Base-by-base conservation (phyloP, 805 yeast species). In the Myxozyma sirexii region DNA sequence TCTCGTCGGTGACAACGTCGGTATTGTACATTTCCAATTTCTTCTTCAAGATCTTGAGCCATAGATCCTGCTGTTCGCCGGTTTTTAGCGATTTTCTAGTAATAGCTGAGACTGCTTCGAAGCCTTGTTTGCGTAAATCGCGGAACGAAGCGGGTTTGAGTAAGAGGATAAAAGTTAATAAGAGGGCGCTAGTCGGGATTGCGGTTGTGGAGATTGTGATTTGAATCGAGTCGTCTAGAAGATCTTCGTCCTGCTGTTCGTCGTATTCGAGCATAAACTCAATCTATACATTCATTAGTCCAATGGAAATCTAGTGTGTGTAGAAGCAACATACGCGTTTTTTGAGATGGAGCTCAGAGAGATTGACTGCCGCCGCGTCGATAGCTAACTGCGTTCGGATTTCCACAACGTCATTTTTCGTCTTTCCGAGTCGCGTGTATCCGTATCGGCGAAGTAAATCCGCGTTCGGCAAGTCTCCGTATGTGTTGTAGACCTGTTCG, bases 401-500 rank as follows among this genome's bases (percentile, higher is more conserved):
- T 72, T 93, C 98, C 6, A 86, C 97, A 68, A 88, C 87, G 71
- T 93, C 98, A 70, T 77, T 56, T 17, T 50, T 46, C 29, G 68
- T 62, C 38, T 59, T 59, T 19, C 66, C 65, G 38, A 83, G 48
- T 81, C 82, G 1, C 26, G 90, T 94, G 68, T 89, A 93, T 0
- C 99, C 99, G 67, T 93, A 93, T 58, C 96, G 81, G 68, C 99
- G 81, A 56, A 94, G 76, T 33, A 94, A 79, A 69, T 94, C 98
- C n/a, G 93, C 77, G 71, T 92, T 93, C 38, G 97, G 94, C 65
- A 88, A 85, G 46, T 91, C 94, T 0, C 97, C 96, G 71, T 94
- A 93, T 0, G 90, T 87, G 74, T 93, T 93, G 74, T 82, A 92
- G 3, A 93, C 77, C 70, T 94, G 98, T 33, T 84, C 87, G 2